A percentile compares a stretch with the other conserved stretches of the same genome.
phyloP scores from a whole-genome alignment of 2,329 filamentous ascomycete genomes.

The Mycosphaerelloides madeirae region DNA sequence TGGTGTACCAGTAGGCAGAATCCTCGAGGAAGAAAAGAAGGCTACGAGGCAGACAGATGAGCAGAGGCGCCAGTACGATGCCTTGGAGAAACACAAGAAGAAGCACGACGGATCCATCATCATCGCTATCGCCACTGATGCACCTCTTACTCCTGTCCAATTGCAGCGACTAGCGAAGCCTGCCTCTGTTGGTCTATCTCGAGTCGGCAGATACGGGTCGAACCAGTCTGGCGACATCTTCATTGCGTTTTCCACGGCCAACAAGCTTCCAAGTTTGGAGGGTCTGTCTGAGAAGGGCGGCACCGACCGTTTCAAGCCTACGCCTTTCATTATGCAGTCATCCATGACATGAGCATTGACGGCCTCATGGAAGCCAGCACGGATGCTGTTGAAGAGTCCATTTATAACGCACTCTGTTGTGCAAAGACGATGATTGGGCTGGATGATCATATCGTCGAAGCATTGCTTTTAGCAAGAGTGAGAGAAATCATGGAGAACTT shows the following conservation, averaged over 20 bases:
- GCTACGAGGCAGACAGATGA: background rate
- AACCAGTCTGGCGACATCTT: slow-evolving; percentile 2
- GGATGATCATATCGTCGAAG: slow-evolving; percentile 2
- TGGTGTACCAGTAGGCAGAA: background rate
- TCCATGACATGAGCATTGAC: slow-evolving; percentile 2
- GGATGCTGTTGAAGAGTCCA: slow-evolving; percentile 1
- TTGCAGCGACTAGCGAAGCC: slow-evolving; percentile 1
- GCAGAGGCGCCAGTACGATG: background rate
- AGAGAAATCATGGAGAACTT: slow-evolving; percentile 1
- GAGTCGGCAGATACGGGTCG: background rate
- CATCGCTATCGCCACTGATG: slow-evolving; percentile 1
- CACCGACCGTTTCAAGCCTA: background rate
- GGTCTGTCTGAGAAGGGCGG: background rate
- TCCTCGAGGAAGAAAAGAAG: background rate
- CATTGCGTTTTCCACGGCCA: background rate
- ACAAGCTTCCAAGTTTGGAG: background rate
- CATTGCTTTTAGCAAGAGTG: slow-evolving; percentile 1
- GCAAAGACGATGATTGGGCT: slow-evolving; percentile 5
- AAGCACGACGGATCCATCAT: slow-evolving; percentile 2
- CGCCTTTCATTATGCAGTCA: background rate
- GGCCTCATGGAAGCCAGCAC: slow-evolving; percentile 3
- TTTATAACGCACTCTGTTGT: slow-evolving; percentile 3
- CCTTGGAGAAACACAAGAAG: background rate
- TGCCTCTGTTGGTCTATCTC: background rate
- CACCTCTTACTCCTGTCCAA: background rate